These are phyloP conservation scores for Curvularia lunata DNA, from an alignment of 2,329 filamentous ascomycete genomes.

Conservation along the genomic window DNA sequence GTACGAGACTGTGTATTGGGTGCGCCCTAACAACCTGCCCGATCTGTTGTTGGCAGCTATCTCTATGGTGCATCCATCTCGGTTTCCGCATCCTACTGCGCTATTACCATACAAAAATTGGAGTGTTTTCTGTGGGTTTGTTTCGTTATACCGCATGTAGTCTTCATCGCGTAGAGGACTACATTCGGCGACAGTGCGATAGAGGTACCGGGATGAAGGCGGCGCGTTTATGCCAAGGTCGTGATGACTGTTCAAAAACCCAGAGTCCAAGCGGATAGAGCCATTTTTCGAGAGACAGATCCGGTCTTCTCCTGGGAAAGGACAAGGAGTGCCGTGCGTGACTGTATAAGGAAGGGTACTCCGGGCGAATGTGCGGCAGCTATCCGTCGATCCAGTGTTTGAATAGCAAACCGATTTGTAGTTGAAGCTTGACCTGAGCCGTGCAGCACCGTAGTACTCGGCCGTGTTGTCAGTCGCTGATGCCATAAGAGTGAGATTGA, in stretches of 20 bases:
- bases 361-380: conserved; percentile 27
- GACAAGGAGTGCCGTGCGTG: conserved; percentile 22
- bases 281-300: conserved; percentile 23
- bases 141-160: conserved; percentile 15
- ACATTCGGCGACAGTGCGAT: conserved; percentile 29
- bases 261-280: conserved; percentile 32
- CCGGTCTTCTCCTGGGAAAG: conserved; percentile 20
- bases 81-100: background rate
- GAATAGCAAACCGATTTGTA: conserved; percentile 32
- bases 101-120: conserved; percentile 16
- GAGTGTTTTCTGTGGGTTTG: conserved; percentile 6
- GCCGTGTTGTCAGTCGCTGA: background rate
- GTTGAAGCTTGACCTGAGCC: conserved; percentile 22
- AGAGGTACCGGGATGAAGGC: conserved; percentile 26
- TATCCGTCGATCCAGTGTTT: conserved; percentile 13
- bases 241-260: conserved; percentile 27
- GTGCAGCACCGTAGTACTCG: conserved; percentile 10
- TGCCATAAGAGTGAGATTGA: conserved; percentile 12
- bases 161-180: conserved; percentile 28
- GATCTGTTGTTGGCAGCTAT: conserved; percentile 13
- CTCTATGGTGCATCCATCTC: background rate
- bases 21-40: conserved; percentile 8
- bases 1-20: conserved; percentile 19
- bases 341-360: conserved; percentile 17
- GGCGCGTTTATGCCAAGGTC: conserved; percentile 36